These are phyloP conservation scores for Fallopia convolvulus DNA, from an alignment of 148 eudicot species.

Conservation along the genomic window DNA sequence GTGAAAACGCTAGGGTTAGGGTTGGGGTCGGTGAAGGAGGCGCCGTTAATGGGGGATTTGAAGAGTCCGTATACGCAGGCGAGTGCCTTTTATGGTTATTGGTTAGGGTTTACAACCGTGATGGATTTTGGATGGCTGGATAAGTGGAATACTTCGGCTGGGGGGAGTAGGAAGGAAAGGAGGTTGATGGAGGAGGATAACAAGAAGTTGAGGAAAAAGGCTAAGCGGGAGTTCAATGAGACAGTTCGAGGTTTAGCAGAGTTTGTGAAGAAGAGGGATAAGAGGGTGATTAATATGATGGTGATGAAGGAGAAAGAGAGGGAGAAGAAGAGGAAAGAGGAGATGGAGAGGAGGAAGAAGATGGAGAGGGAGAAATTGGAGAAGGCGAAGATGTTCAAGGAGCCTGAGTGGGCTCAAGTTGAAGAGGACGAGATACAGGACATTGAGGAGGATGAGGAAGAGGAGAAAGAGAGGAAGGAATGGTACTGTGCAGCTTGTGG, in stretches of 20 bases:
- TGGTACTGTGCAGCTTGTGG: constrained; percentile 83
- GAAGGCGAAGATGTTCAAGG: constrained; percentile 52
- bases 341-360: constrained; percentile 55
- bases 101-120: constrained; percentile 71
- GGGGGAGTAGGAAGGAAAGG: constrained; percentile 63
- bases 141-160: constrained; percentile 63
- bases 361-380: constrained; percentile 63
- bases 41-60: constrained; percentile 78
- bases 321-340: constrained; percentile 77
- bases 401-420: constrained; percentile 78
- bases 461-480: constrained; percentile 52
- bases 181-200: constrained; percentile 98
- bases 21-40: constrained; percentile 60
- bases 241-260: constrained; percentile 85
- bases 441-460: constrained; percentile 30
- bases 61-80: constrained; percentile 69
- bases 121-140: constrained; percentile 93
- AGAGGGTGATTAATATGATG: constrained; percentile 95
- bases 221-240: constrained; percentile 80
- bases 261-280: constrained; percentile 98
- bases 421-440: constrained; percentile 46
- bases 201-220: constrained; percentile 87
- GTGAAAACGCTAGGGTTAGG: constrained; percentile 60
- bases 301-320: constrained; percentile 73
- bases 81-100: constrained; percentile 84